A percentile compares a stretch with the other conserved stretches of the same genome.
Evolutionary conservation across 768 basidiomycete genomes (phyloP).

Genomic region (Boletus bicolor): DNA sequence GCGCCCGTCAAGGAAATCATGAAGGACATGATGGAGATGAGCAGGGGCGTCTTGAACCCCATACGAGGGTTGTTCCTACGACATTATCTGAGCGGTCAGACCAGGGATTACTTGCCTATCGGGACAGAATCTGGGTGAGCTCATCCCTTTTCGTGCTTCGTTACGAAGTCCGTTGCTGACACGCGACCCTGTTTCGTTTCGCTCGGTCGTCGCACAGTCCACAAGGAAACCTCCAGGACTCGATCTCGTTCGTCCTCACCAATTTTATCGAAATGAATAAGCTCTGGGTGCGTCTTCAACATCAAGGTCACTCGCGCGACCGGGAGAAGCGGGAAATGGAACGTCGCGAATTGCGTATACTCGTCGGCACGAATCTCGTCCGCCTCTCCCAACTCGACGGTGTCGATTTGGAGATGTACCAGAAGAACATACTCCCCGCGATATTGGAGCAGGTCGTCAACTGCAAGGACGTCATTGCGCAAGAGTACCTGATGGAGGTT

Average conservation of each 20-base stretch:
- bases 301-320: conserved; percentile 95
- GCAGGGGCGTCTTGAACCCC: conserved; percentile 94
- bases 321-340: conserved; percentile 97
- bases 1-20: conserved; percentile 99
- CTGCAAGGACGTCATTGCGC: conserved; percentile 98
- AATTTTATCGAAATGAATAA: conserved; percentile 99
- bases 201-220: conserved; percentile 49
- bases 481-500: conserved; percentile 99
- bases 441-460: conserved; percentile 96
- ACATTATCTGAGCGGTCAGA: conserved; percentile 96
- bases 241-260: conserved; percentile 91
- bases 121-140: conserved; percentile 77
- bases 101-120: conserved; percentile 92
- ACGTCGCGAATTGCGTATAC: conserved; percentile 88
- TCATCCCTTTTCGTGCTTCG: not conserved
- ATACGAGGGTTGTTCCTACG: conserved; percentile 92
- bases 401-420: conserved; percentile 92
- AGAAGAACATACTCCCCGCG: conserved; percentile 79
- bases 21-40: conserved; percentile 99
- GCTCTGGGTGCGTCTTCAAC: conserved; percentile 97
- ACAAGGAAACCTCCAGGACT: conserved; percentile 88
- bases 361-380: conserved; percentile 97
- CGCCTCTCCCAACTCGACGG: conserved; percentile 94
- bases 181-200: not conserved
- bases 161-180: not conserved